These are phyloP conservation scores for Pseudogymnoascus sp. DNA, from an alignment of 2,329 filamentous ascomycete genomes.

Conservation along the genomic window DNA sequence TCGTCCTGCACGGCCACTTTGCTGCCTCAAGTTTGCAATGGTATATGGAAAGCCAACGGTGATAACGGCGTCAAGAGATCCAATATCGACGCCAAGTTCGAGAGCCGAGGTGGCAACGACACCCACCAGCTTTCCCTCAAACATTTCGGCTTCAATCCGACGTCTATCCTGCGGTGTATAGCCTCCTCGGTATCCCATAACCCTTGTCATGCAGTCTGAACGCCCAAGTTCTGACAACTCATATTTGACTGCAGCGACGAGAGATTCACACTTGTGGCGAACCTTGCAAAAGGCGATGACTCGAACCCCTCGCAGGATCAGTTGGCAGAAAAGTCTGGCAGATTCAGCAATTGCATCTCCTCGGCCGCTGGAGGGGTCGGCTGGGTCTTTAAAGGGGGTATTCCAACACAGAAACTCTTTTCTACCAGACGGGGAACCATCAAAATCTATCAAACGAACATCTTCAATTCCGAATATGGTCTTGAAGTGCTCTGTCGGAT, in stretches of 20 bases:
- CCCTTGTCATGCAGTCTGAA: conserved; percentile 63
- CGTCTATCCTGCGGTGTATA: conserved; percentile 88
- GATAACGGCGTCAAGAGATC: conserved; percentile 84
- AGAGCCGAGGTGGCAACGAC: conserved; percentile 91
- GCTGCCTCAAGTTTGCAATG: conserved; percentile 87
- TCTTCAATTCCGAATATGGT: conserved; percentile 85
- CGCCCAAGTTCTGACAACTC: conserved; percentile 68
- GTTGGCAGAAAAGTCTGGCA: conserved; percentile 81
- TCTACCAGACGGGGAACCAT: conserved; percentile 82
- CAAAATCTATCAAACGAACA: conserved; percentile 75
- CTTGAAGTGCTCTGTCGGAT: conserved; percentile 83
- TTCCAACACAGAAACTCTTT: conserved; percentile 99
- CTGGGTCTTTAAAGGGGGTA: conserved; percentile 84
- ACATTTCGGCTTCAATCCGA: conserved; percentile 90
- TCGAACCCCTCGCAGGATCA: conserved; percentile 78
- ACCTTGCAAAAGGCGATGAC: conserved; percentile 91
- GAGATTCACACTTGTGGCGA: conserved; percentile 76
- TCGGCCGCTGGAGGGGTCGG: conserved; percentile 76
- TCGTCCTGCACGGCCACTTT: conserved; percentile 85
- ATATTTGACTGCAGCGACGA: conserved; percentile 69
- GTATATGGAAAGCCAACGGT: conserved; percentile 94
- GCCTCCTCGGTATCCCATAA: conserved; percentile 93
- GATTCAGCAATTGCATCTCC: conserved; percentile 76
- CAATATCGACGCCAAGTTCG: conserved; percentile 92
- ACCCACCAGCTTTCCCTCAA: conserved; percentile 83